A percentile compares a stretch with the other conserved stretches of the same genome.
phyloP scores from a whole-genome alignment of 2,329 filamentous ascomycete species.

The Chaetomiaceae sp. region DNA sequence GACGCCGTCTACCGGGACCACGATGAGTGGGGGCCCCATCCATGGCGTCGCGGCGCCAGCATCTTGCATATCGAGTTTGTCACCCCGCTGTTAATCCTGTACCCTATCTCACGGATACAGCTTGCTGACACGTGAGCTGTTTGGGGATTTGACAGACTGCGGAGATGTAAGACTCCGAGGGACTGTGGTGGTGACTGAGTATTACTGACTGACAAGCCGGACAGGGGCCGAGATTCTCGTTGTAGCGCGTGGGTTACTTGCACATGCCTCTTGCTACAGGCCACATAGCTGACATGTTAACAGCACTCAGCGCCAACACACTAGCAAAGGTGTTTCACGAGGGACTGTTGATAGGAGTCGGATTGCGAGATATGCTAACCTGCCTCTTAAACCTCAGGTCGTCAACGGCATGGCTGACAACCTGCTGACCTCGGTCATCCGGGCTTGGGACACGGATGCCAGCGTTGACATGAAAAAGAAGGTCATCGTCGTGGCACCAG shows the following conservation, averaged over 20 bases:
- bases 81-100: not conserved
- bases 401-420: slow-evolving; percentile 71
- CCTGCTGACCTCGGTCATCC: slow-evolving; percentile 62
- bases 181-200: not conserved
- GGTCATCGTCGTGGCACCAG: slow-evolving; percentile 37
- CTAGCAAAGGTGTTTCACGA: slow-evolving; percentile 61
- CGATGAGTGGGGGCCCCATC: slow-evolving; percentile 71
- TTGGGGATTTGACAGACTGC: slow-evolving; percentile 1
- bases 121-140: not conserved
- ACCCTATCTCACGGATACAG: not conserved
- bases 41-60: slow-evolving; percentile 70
- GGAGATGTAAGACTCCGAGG: slow-evolving; percentile 13
- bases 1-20: slow-evolving; percentile 75
- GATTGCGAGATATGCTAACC: not conserved
- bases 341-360: not conserved
- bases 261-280: not conserved
- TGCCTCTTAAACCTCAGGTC: slow-evolving; percentile 36
- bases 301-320: slow-evolving; percentile 68
- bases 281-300: not conserved
- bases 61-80: slow-evolving; percentile 80
- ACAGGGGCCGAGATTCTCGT: slow-evolving; percentile 24
- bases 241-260: slow-evolving; percentile 18
- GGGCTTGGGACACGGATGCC: slow-evolving; percentile 73
- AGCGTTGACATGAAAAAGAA: slow-evolving; percentile 22
- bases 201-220: not conserved